Evolutionary conservation across 306 rosid genomes (phyloP).

Genomic region (Fagus sylvatica): DNA sequence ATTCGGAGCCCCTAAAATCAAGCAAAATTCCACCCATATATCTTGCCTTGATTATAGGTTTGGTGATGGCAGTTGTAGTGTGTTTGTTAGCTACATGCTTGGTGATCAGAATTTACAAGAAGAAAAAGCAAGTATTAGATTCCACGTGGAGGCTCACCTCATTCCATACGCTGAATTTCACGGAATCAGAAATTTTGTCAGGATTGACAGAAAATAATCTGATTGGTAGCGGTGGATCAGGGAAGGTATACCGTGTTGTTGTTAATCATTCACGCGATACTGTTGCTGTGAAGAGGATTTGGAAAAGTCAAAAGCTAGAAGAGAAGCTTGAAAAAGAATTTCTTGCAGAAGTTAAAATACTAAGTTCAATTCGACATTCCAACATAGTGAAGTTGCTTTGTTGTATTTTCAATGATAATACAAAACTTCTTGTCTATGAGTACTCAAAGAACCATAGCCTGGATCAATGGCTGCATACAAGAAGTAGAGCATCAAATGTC

Average conservation of each 20-base stretch:
- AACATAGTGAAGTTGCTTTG: conserved; percentile 80
- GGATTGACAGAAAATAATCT: conserved; percentile 42
- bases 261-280: conserved; percentile 27
- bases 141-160: conserved; percentile 60
- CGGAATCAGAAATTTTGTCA: conserved; percentile 47
- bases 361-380: conserved; percentile 68
- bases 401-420: conserved; percentile 50
- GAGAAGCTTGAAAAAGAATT: conserved; percentile 66
- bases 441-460: conserved; percentile 70
- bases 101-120: conserved; percentile 26
- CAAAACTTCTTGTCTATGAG: conserved; percentile 81
- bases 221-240: conserved; percentile 78
- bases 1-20: conserved; percentile 20
- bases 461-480: conserved; percentile 60
- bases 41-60: conserved; percentile 50
- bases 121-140: conserved; percentile 33
- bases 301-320: conserved; percentile 49
- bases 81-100: conserved; percentile 8
- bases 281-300: conserved; percentile 73
- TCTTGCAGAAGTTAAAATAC: conserved; percentile 59
- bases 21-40: conserved; percentile 44
- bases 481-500: conserved; percentile 25
- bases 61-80: conserved; percentile 23
- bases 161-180: conserved; percentile 72
- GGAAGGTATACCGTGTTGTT: conserved; percentile 60